Conservation (phyloP, 176 grass and related monocot species). For the Carex kokanica region DNA sequence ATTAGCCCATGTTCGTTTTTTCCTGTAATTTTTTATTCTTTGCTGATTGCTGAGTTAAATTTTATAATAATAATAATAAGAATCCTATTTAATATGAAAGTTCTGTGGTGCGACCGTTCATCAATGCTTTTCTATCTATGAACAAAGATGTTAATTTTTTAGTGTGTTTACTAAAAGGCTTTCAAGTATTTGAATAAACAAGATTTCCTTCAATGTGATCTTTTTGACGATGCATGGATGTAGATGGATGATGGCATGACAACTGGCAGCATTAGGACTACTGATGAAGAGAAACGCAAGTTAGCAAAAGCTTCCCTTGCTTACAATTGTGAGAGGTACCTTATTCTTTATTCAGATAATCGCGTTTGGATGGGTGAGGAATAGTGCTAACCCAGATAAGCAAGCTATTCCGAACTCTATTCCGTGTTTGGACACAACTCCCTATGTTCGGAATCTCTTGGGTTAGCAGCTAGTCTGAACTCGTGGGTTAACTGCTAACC, state of each 20-base stretch:
- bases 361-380: no score
- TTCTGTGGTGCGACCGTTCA: not conserved
- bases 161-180: not conserved
- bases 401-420: no score
- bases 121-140: not conserved
- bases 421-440: no score
- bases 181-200: not conserved
- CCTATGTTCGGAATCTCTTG: no score
- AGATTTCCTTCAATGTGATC: conserved; percentile 5
- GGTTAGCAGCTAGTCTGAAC: no score
- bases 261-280: conserved; percentile 92
- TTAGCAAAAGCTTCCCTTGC: conserved; percentile 97
- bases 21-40: not conserved
- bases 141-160: not conserved
- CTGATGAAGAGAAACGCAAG: conserved; percentile 71
- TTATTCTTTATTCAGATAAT: conserved; percentile 25
- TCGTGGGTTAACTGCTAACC: no score
- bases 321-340: conserved; percentile 95
- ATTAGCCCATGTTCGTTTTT: not conserved
- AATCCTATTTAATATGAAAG: not conserved
- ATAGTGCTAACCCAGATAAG: no score
- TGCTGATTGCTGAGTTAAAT: not conserved
- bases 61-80: not conserved
- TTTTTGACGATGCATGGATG: conserved; percentile 21
- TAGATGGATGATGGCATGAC: conserved; percentile 98